These are phyloP conservation scores for Phytophthora lateralis DNA, from an alignment of 352 stramenopile genomes.

Conservation along the genomic window DNA sequence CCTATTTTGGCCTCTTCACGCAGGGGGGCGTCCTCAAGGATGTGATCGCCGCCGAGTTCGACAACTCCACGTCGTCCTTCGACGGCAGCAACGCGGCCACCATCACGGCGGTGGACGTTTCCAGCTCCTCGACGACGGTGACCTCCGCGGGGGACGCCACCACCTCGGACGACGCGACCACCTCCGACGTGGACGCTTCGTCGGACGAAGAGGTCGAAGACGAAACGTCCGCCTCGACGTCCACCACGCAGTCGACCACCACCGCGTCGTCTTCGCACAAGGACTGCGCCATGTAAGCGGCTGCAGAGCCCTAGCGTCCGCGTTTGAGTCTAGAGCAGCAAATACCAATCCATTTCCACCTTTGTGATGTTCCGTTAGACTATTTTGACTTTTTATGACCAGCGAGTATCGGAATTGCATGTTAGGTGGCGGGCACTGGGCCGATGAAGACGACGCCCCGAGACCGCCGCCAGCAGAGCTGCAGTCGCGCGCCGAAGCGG, in stretches of 20 bases:
- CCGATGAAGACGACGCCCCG: not conserved
- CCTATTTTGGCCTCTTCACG: conserved; percentile 73
- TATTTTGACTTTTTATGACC: too few relatives aligned
- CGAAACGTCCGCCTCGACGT: conserved; percentile 10
- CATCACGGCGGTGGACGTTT: conserved; percentile 13
- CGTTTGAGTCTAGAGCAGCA: too few relatives aligned
- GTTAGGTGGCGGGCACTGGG: not conserved
- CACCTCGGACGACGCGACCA: conserved; percentile 9
- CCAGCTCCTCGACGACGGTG: conserved; percentile 5
- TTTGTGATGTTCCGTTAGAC: too few relatives aligned
- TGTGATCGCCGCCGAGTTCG: conserved; percentile 39
- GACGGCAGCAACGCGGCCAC: conserved; percentile 23
- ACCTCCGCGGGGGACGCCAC: not conserved
- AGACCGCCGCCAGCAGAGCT: not conserved
- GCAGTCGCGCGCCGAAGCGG: not conserved
- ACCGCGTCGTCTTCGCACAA: conserved; percentile 28
- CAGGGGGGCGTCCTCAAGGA: conserved; percentile 56
- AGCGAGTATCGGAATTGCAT: not conserved
- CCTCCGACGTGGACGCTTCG: conserved; percentile 5
- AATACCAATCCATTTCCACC: too few relatives aligned
- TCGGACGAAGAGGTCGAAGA: conserved; percentile 15
- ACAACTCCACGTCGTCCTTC: conserved; percentile 34
- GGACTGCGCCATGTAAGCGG: conserved; percentile 40
- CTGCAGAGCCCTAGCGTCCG: too few relatives aligned
- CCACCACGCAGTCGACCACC: conserved; percentile 19